Base-by-base conservation (phyloP, 441 rosid genomes). In the Croton setiger region DNA sequence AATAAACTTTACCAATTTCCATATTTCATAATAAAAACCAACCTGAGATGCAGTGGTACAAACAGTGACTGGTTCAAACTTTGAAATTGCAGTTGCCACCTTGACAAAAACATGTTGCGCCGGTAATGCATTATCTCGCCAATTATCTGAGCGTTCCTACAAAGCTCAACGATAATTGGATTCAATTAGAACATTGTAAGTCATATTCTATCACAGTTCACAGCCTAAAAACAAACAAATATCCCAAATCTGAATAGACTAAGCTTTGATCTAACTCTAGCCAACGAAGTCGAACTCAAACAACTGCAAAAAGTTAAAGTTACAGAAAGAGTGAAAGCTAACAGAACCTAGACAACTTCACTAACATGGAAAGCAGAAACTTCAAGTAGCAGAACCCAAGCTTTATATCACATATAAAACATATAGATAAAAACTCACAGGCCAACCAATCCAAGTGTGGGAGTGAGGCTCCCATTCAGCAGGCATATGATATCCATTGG, bases 401-500 rank as follows among this genome's bases (percentile, higher is more conserved):
- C 31, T 27, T 27, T 0, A 27, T 2, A 2, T 27, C 31, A 27
- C 31, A 27, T 27, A 27, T 27, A 27, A 27, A 27, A 2, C 1
- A 52, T 14, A 56, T 18, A 60, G 10, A 58, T 2, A 5, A 21
- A 14, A 1, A 76, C 72, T 79, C 78, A 94, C 99, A 73, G 99
- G 99, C 99, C 99, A 92, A 36, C 96, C 99, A 81, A 92, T 90
- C 99, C 99, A 94, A 76, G 87, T 80, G 72, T 83, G 94, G 0
- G 90, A 88, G 77, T 94, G 99, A 71, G 84, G 74, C 74, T 88
- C 97, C 98, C 98, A 94, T 75, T 94, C 98, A 56, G 97, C 99
- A 72, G 98, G 98, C 97, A 94, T 94, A 65, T 59, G 78, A 64
- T 52, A 90, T 49, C 98, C 96, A 71, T 78, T 87, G 51, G 62